These are phyloP conservation scores for Trametes coccinea DNA, from an alignment of 768 basidiomycete genomes.

Conservation along the genomic window DNA sequence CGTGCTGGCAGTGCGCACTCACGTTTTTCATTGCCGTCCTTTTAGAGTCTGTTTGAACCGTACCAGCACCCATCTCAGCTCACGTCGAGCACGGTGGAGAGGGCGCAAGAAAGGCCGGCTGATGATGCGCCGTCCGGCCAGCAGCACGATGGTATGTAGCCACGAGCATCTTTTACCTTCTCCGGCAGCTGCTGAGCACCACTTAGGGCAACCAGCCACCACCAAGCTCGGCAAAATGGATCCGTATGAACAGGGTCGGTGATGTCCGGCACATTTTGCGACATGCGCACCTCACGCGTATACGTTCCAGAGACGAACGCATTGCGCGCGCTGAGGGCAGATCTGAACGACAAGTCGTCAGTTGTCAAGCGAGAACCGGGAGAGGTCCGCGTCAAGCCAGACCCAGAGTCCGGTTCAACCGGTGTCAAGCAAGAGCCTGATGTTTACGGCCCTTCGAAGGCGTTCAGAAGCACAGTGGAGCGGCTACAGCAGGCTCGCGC, in stretches of 20 bases:
- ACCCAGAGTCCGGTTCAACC: neutral
- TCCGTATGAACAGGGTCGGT: constrained; percentile 28
- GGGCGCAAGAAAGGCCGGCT: neutral
- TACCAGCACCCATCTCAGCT: constrained; percentile 19
- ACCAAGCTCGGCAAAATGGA: constrained; percentile 22
- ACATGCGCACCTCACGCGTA: neutral
- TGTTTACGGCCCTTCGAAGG: constrained; percentile 6
- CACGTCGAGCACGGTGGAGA: constrained; percentile 1
- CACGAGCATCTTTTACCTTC: too few species aligned
- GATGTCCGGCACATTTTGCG: neutral
- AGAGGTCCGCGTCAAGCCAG: constrained; percentile 12
- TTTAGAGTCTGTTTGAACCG: constrained; percentile 18
- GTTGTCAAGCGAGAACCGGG: constrained; percentile 12
- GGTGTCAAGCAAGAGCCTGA: constrained; percentile 1
- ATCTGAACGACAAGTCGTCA: neutral
- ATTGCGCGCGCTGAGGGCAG: constrained; percentile 14
- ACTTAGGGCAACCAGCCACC: neutral
- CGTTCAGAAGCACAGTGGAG: constrained; percentile 4
- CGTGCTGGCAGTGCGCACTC: neutral
- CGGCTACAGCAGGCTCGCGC: neutral
- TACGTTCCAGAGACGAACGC: constrained; percentile 17
- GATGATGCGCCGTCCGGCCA: too few species aligned
- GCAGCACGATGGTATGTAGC: too few species aligned
- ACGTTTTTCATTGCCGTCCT: neutral
- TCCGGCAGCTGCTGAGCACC: too few species aligned